Percentiles rank a stretch among this genome's conserved stretches.
Evolutionary conservation across 192 early-diverging fungal genomes (phyloP).

Genomic region (Linnemannia zychae): DNA sequence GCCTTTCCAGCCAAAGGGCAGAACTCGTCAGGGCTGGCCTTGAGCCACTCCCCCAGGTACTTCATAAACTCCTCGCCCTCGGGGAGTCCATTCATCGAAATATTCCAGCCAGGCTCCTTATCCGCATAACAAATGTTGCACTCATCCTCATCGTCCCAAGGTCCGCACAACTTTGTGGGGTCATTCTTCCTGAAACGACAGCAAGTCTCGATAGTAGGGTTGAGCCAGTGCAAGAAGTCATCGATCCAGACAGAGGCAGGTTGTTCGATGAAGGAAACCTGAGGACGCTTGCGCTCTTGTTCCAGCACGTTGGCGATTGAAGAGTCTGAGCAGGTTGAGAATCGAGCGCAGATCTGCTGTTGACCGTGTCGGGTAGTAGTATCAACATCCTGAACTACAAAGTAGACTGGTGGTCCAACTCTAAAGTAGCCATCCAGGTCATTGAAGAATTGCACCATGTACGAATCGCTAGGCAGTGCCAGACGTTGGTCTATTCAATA

Average conservation of each 20-base stretch:
- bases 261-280: conserved; percentile 72
- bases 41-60: conserved; percentile 66
- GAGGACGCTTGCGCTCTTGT: conserved; percentile 72
- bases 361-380: conserved; percentile 62
- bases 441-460: conserved; percentile 75
- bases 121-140: conserved; percentile 62
- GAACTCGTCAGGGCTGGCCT: conserved; percentile 61
- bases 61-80: conserved; percentile 69
- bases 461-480: conserved; percentile 73
- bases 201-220: conserved; percentile 67
- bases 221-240: conserved; percentile 76
- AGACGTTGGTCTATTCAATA: conserved; percentile 65
- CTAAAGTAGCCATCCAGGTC: conserved; percentile 70
- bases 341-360: conserved; percentile 69
- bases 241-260: conserved; percentile 75
- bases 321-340: conserved; percentile 63
- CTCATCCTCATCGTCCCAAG: conserved; percentile 63
- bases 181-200: conserved; percentile 65
- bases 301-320: conserved; percentile 74
- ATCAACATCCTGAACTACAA: conserved; percentile 67
- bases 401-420: conserved; percentile 76
- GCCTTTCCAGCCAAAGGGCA: conserved; percentile 76
- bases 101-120: conserved; percentile 64
- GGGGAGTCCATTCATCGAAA: conserved; percentile 69
- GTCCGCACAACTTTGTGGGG: conserved; percentile 60